Percentiles rank a stretch among this genome's conserved stretches.
These are phyloP conservation scores for Crepidotus variabilis DNA, from an alignment of 768 basidiomycete genomes.

Conservation along the genomic window DNA sequence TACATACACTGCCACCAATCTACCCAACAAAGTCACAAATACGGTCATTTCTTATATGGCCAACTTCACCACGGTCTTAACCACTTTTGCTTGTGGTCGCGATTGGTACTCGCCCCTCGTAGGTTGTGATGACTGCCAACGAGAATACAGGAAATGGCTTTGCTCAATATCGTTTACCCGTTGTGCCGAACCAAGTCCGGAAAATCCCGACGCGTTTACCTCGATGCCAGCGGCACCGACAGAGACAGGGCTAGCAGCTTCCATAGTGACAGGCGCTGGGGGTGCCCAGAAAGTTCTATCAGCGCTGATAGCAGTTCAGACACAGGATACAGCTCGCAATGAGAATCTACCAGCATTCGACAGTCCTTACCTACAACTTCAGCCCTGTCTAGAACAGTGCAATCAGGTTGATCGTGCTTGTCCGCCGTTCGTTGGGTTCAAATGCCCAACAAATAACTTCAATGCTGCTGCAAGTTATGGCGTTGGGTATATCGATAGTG, in stretches of 20 bases:
- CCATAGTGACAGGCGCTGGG: conserved; percentile 14
- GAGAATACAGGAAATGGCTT: conserved; percentile 73
- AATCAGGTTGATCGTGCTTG: conserved; percentile 71
- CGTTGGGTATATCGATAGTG: conserved; percentile 67
- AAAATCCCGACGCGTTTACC: conserved; percentile 29
- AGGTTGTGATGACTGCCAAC: conserved; percentile 72
- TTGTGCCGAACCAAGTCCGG: conserved; percentile 54
- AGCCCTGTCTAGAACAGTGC: conserved; percentile 82
- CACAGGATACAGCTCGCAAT: conserved; percentile 40
- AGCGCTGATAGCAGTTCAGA: conserved; percentile 43
- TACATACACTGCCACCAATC: conserved; percentile 45
- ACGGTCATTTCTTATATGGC: conserved; percentile 56
- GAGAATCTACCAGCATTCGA: conserved; percentile 41
- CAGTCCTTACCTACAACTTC: conserved; percentile 51
- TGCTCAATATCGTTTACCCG: conserved; percentile 73
- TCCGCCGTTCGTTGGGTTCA: conserved; percentile 67
- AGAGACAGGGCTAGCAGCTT: conserved; percentile 27
- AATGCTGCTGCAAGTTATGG: conserved; percentile 72
- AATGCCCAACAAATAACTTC: conserved; percentile 58
- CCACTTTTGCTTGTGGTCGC: conserved; percentile 74
- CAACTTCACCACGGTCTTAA: conserved; percentile 73
- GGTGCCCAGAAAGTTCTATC: conserved; percentile 36
- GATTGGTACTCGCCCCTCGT: conserved; percentile 78
- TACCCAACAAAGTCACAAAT: conserved; percentile 45
- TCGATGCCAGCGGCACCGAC: conserved; percentile 26